Base-by-base conservation (phyloP, 2,329 filamentous ascomycete genomes). In the Calonectria multiphialidica region DNA sequence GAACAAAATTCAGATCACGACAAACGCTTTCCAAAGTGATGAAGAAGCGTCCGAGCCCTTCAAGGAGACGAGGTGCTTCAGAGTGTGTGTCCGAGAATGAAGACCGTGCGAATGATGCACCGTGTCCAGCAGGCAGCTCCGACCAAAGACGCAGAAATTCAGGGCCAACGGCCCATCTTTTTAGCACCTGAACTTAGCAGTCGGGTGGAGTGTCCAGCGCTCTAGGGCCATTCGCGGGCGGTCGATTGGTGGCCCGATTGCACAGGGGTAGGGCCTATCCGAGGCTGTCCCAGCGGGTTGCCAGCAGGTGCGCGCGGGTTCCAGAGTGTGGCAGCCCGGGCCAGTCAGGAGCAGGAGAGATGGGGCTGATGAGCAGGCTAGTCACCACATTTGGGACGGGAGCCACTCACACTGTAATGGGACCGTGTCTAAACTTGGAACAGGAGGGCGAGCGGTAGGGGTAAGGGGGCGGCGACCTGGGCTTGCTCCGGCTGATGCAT, bases 31-130 rank as follows among this genome's bases (percentile, higher is more conserved):
- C 65, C 25, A 45, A 72, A 72, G 72, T 73, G 74, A 73, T 77
- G 72, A 75, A 79, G 81, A 79, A 78, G 69, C 68, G 78, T 74
- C 74, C 65, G 72, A 76, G 72, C 77, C 21, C 74, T 73, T 76
- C 70, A 68, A 74, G 76, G 75, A 77, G 71, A 71, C 72, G 77
- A 73, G 59, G 72, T 69, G 59, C 74, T 70, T 74, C 72, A 75
- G 66, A 59, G 44, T 21, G 37, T 44, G 40, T 47, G 55, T 49
- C 55, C 45, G 63, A 66, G 63, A 72, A 73, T 65, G 50, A 64
- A 21, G 63, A 15, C 71, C 68, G 68, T 73, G 64, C 30, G 49
- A 37, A 28, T 1, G 7, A 10, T 25, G 53, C 75, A 78, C 78
- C 78, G 74, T 78, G 70, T 79, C 72, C 78, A 74, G 77, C 42